Percentiles rank a stretch among this genome's conserved stretches.
Evolutionary conservation across 192 early-diverging fungal species (phyloP).

Genomic region (Umbelopsis ramanniana): DNA sequence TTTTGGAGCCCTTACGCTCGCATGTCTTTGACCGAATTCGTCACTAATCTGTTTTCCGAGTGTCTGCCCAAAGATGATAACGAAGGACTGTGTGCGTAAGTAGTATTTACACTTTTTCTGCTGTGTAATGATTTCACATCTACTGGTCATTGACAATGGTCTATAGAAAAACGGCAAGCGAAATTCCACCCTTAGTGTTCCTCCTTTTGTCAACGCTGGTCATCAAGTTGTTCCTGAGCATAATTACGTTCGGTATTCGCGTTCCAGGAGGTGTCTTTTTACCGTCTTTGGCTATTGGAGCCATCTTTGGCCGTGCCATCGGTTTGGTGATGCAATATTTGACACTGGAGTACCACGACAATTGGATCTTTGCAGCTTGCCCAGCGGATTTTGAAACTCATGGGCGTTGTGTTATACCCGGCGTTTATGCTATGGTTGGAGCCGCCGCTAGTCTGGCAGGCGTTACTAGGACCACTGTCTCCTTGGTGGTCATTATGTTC

Average conservation of each 20-base stretch:
- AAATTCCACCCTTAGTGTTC: constrained; percentile 49
- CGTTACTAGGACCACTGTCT: constrained; percentile 87
- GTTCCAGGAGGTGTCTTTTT: constrained; percentile 93
- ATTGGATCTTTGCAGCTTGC: constrained; percentile 77
- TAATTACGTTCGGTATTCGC: constrained; percentile 70
- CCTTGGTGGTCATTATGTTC: constrained; percentile 97
- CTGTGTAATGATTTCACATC: no score
- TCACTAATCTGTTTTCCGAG: constrained; percentile 88
- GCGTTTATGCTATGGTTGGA: constrained; percentile 94
- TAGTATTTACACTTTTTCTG: not conserved
- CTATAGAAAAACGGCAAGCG: constrained; percentile 35
- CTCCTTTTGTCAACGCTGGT: constrained; percentile 63
- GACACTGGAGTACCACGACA: constrained; percentile 58
- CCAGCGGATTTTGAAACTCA: constrained; percentile 62
- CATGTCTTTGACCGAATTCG: constrained; percentile 82
- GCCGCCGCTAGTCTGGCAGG: constrained; percentile 89
- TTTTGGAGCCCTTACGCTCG: constrained; percentile 82
- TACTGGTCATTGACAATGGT: no score
- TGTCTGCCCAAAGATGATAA: constrained; percentile 65
- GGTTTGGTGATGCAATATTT: constrained; percentile 79
- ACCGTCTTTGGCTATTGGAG: constrained; percentile 95
- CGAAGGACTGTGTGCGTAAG: constrained; percentile 62
- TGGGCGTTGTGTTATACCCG: constrained; percentile 85
- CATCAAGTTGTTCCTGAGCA: constrained; percentile 66
- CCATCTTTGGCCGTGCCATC: constrained; percentile 87